Base-by-base conservation (phyloP, 306 rosid species). In the cucumber (Cucumis sativus) region DNA sequence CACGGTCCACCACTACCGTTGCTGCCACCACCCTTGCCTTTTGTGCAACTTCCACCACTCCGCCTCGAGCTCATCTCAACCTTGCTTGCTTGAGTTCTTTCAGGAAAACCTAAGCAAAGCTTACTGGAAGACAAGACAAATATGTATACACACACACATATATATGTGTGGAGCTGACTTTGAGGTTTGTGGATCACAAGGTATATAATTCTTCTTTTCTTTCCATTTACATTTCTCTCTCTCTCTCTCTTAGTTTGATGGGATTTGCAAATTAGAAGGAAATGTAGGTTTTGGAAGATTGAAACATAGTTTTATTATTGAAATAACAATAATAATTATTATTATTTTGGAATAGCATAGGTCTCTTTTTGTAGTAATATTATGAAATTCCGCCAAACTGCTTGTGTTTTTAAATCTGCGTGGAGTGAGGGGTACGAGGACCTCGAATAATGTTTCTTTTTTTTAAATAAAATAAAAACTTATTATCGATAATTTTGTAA, bases 381-480 rank as follows among this genome's bases (percentile, higher is more conserved):
- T n/a, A 68, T 40, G 37, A 68, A 68, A 68, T 40, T 68, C 74
- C 56, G 74, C 74, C 74, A 68, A 10, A 18, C 56, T 43, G 56
- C 56, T 11, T 39, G 73, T 68, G 16, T 43, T 65, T 41, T 41
- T 20, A 40, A 68, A 41, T 12, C 56, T 68, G 37, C 74, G 56
- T 68, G 74, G 74, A 68, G 74, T 68, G 74, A 1, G 21, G 74
- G 74, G 25, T 45, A 23, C 37, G 75, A 70, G 40, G 28, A 47
- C 40, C 75, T 47, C 39, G 20, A 70, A 70, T 45, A 70, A 47
- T 45, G 58, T 1, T 70, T 43, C 2, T 47, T 52, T 52, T 5
- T 28, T 28, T 3, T 0, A 23, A 23, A 23, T 0, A 23, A 23
- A 23, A 23, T 0, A 28, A 28, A 52, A 52, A 8, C 57, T 52